Base-by-base conservation (phyloP, 495 filamentous ascomycete genomes). In the Clavariopsis aquatica region DNA sequence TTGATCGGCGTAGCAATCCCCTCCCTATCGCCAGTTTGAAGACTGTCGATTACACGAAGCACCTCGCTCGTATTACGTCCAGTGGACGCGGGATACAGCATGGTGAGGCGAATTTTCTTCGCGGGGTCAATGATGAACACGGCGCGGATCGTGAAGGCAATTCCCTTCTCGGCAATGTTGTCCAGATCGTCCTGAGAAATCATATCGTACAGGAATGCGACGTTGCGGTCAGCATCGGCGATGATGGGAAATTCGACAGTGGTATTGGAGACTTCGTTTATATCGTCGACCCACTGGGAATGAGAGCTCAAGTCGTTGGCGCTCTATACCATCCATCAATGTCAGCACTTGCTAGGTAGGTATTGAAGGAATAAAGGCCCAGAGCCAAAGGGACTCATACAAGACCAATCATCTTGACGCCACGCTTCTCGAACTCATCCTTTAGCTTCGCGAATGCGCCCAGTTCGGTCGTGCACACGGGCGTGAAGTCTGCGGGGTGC, bases 401-500 rank as follows among this genome's bases (percentile, higher is more conserved):
- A 52, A 89, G 76, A 0, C 86, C 86, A 69, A 89, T 87, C 77
- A 88, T 82, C 76, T 88, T 87, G 13, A 87, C 85, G 24, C 79
- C 80, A 7, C 86, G 78, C 70, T 82, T 81, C 15, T 83, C 78
- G 67, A 89, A 89, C 65, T 87, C 83, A 47, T 75, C 72, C 72
- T 83, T 81, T 55, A 88, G 68, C 66, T 84, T 86, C 12, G 87
- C 82, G 62, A 89, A 88, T 0, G 86, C 86, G 12, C 86, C 86
- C 22, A 89, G 79, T 70, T 89, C 86, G 15, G 87, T 89, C 1
- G 85, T 89, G 75, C 86, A 89, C 43, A 87, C 86, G 19, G 86
- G 85, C 1, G 87, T 89, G 76, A 86, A 89, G 71, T 89, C 86
- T 28, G 84, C 85, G 0, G 86, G 86, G 75, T 89, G 87, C 9